Base-by-base conservation (phyloP, 1,139 yeast species). In the Sugiyamaella castrensis region DNA sequence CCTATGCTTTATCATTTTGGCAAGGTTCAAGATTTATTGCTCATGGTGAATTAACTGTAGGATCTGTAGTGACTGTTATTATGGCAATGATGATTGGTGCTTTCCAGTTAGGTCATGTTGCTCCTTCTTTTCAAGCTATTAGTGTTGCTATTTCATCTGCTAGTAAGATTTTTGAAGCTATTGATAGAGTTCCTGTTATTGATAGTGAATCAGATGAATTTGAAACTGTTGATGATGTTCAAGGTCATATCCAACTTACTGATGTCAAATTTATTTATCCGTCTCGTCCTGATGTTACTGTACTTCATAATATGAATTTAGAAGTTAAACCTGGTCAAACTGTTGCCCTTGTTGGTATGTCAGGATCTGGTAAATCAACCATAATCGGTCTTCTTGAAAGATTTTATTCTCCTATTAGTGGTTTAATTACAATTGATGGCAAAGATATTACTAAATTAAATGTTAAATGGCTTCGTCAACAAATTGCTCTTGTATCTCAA, bases 321-420 rank as follows among this genome's bases (percentile, higher is more conserved):
- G 72, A 69, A 9, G 76, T 89, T 32, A 67, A 74, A 11, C 79
- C 86, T 3, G 89, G 92, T 12, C 83, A 88, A 48, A 87, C 88
- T 52, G 82, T 92, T 6, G 92, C 96, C 62, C 76, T 89, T 47
- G 96, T 88, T 12, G 97, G 97, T 1, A 87, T 92, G 12, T 86
- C 95, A 15, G 97, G 97, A 0, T 83, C 94, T 50, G 97, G 97
- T 15, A 89, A 89, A 63, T 85, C 95, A 4, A 89, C 97, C 0
- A 77, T 89, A 33, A 84, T 91, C 1, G 80, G 88, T 7, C 69
- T 89, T 43, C 68, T 89, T 19, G 73, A 88, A 54, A 75, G 96
- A 47, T 81, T 87, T 50, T 87, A 88, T 65, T 74, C 74, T 39
- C 75, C 77, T 2, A 75, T 79, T 50, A 65, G 75, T 1, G 96